Base-by-base conservation (phyloP, 2,329 filamentous ascomycete genomes). In the Arthroderma uncinatum region DNA sequence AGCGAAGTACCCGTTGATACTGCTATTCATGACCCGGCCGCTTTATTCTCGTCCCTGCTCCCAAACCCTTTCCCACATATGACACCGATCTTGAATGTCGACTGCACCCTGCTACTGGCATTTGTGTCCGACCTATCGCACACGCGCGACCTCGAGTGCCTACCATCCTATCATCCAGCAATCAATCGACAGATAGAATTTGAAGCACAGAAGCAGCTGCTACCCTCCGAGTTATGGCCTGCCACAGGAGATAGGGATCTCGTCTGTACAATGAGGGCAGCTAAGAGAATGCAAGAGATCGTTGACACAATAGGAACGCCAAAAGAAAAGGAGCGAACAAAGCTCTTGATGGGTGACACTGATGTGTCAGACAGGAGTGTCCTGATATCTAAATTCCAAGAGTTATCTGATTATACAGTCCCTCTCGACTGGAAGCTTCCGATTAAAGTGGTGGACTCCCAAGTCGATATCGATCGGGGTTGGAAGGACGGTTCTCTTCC, bases 121-220 rank as follows among this genome's bases (percentile, higher is more conserved):
- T 73, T 90, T 1, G 80, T 85, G 1, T 89, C 86, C 0, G 87
- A 91, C 64, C 82, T 90, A 25, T 86, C 84, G 1, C 85, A 90
- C 66, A 71, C 71, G 34, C 65, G 69, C 57, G 63, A 65, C 37
- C 71, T 72, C 55, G 64, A 70, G 2, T 73, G 77, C 48, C 72
- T 78, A 34, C 74, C 77, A n/a, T 76, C 73, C 68, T 77, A 79
- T 63, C 83, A 85, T 62, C 74, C 71, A 21, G 80, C 82, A 44
- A 82, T 89, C 53, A 72, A 79, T 54, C 76, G 79, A 12, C 84
- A 89, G 65, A 81, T 89, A 58, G 77, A 82, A 58, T 74, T 83
- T 33, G 87, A 90, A 67, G 74, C 75, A 34, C 73, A 79, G 39
- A 77, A 83, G 54, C 80, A 83, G 4, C 70, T 87, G 42, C 71